Evolutionary conservation across 495 filamentous ascomycete species (phyloP).

Genomic region (Penicillium roqueforti): DNA sequence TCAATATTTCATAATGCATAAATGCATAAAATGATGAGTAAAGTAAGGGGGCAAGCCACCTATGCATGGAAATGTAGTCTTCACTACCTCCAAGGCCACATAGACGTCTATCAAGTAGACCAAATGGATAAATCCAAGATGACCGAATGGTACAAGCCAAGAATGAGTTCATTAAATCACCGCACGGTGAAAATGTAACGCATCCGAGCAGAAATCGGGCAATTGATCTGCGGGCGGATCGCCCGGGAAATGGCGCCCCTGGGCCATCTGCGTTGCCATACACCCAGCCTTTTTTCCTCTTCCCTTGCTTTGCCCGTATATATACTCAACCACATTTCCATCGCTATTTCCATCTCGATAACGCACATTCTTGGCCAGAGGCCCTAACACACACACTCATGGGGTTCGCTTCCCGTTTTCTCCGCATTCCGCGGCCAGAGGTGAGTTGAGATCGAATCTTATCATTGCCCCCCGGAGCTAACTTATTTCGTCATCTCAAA

Average conservation of each 20-base stretch:
- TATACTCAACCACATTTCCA: slow-evolving; percentile 17
- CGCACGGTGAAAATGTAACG: background rate
- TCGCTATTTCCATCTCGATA: slow-evolving; percentile 10
- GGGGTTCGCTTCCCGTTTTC: slow-evolving; percentile 45
- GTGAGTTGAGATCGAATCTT: slow-evolving; percentile 34
- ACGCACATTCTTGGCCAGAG: slow-evolving; percentile 8
- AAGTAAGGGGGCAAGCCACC: background rate
- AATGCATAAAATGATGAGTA: background rate
- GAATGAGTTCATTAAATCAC: background rate
- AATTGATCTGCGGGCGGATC: slow-evolving; percentile 21
- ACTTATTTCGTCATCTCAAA: slow-evolving; percentile 31
- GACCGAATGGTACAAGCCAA: background rate
- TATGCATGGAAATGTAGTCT: background rate
- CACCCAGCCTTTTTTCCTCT: slow-evolving; percentile 24
- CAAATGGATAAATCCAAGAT: background rate
- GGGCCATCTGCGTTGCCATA: slow-evolving; percentile 22
- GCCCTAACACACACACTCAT: slow-evolving; percentile 26
- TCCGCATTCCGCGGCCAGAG: slow-evolving; percentile 58
- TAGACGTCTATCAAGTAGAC: background rate
- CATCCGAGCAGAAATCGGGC: background rate
- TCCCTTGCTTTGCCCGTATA: slow-evolving; percentile 9
- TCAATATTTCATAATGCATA: background rate
- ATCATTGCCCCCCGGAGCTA: slow-evolving; percentile 15
- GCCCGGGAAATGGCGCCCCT: slow-evolving; percentile 24
- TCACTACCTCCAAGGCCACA: background rate